Base-by-base conservation (phyloP, 495 filamentous ascomycete genomes). In the Talaromyces stipitatus region DNA sequence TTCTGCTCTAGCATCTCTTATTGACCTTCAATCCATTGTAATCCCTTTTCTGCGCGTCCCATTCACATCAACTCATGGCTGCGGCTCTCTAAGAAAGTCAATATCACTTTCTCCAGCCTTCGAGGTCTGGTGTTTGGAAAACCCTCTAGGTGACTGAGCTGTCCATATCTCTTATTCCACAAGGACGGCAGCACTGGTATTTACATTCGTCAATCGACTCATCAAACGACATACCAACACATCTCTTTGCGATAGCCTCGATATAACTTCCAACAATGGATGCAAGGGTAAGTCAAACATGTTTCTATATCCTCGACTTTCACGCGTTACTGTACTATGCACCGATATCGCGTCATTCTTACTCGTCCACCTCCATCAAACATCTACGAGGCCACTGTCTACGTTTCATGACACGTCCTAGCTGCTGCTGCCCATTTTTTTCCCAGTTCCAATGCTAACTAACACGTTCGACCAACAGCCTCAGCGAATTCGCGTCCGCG, bases 401-500 rank as follows among this genome's bases (percentile, higher is more conserved):
- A 26, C 16, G 29, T 53, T 7, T 22, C 26, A 33, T n/a, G 46
- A 22, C 14, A 22, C 23, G n/a, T 14, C 46, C n/a, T 50, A 14
- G 12, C 45, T 23, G 26, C 22, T 20, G 4, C 26, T 27, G 36
- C 22, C 14, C 46, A 7, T 14, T 48, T 24, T 22, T 32, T 24
- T 14, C 43, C 14, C 43, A 12, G 30, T 32, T 32, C 22, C 27
- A 18, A 16, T 26, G 16, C 24, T 52, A 20, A 29, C 50, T 28
- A 32, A 51, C 48, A 16, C 27, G 48, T 24, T n/a, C 43, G 3
- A 36, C 16, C 54, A 60, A 51, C 68, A 95, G 90, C 90, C 91
- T 54, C 87, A 88, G 67, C 82, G 91, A 67, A 68, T 86, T 63
- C 82, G 82, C 66, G 76, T 83, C 58, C 77, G 78, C 62, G 79